Base-by-base conservation (phyloP, 2,329 filamentous ascomycete genomes). In the Neoscytalidium dimidiatum region DNA sequence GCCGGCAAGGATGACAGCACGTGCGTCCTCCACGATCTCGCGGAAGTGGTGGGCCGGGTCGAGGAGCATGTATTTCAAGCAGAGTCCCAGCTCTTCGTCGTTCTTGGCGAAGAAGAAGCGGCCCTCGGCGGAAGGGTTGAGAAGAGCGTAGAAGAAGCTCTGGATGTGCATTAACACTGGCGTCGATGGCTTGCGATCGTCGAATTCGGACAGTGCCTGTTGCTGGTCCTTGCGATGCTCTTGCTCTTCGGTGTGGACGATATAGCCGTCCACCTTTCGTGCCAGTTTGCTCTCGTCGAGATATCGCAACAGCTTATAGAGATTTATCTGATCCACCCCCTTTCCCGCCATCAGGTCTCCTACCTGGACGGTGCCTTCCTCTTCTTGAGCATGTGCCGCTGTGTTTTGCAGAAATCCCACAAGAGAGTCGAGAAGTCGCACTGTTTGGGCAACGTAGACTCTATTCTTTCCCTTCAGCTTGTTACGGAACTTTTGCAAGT, bases 11-110 rank as follows among this genome's bases (percentile, higher is more conserved):
- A 99, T 90, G 3, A 99, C 91, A 1, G 94, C 92, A 65, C 93
- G 85, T 0, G 95, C 92, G 67, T 91, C 88, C 31, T 92, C 88
- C 1, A 94, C 92, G 60, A 98, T 90, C 11, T 94, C 91, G 7
- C 90, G 90, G 77, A 99, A 98, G 69, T 96, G 92, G 71, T 94
- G 89, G 0, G 94, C 94, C 0, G 95, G 94, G 33, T 97, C 95
- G 0, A 99, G 85, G 4, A 99, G 85, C 70, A 97, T 87, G 74
- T 97, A 99, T 48, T 89, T 92, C 13, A 98, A 80, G 51, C 64
- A 62, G 1, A 19, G 21, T 0, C 64, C 64, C 8, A 70, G 67
- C 33, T 79, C 75, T 2, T 77, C 75, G 19, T 81, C 81, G 29
- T 74, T 74, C 64, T 80, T 83, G 11, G 79, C 77, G 69, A 82